Conservation (phyloP, 768 basidiomycete species). For the Rhodosporidiobolus sp. region DNA sequence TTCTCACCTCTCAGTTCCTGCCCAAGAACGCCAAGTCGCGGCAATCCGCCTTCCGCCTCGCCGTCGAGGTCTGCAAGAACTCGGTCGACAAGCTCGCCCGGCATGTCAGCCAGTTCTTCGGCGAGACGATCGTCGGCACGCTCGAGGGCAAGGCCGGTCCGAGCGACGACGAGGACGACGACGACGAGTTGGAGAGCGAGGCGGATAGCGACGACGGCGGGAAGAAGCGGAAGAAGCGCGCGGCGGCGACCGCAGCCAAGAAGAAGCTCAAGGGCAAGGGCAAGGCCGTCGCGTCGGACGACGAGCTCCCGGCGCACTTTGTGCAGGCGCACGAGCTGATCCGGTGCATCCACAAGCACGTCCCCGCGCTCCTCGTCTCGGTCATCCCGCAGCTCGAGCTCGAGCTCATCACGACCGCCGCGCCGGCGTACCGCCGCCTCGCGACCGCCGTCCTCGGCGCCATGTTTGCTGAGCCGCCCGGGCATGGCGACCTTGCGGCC, state of each 20-base stretch:
- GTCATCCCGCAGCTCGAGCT: constrained; percentile 92
- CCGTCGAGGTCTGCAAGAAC: constrained; percentile 76
- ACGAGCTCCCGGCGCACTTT: constrained; percentile 48
- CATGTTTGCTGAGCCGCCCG: constrained; percentile 71
- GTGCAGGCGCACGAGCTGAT: constrained; percentile 78
- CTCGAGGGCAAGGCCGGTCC: constrained; percentile 29
- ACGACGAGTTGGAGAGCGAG: constrained; percentile 44
- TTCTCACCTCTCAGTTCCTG: constrained; percentile 78
- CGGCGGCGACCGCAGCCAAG: neutral
- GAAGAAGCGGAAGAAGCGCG: neutral
- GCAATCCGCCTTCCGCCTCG: constrained; percentile 64
- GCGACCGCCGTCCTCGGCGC: constrained; percentile 83
- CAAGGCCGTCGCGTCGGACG: neutral
- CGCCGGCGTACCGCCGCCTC: constrained; percentile 61
- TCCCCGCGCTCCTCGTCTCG: constrained; percentile 76
- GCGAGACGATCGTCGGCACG: constrained; percentile 71
- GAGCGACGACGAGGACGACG: constrained; percentile 57
- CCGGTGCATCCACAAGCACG: constrained; percentile 72
- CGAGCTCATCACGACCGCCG: constrained; percentile 71
- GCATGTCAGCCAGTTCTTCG: constrained; percentile 84
- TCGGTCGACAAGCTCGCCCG: constrained; percentile 83
- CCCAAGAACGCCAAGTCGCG: constrained; percentile 52
- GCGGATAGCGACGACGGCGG: constrained; percentile 15
- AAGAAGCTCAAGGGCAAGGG: neutral
- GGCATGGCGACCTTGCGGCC: constrained; percentile 61